Conservation (phyloP, 2,329 filamentous ascomycete species). For the Triangularia setosa region DNA sequence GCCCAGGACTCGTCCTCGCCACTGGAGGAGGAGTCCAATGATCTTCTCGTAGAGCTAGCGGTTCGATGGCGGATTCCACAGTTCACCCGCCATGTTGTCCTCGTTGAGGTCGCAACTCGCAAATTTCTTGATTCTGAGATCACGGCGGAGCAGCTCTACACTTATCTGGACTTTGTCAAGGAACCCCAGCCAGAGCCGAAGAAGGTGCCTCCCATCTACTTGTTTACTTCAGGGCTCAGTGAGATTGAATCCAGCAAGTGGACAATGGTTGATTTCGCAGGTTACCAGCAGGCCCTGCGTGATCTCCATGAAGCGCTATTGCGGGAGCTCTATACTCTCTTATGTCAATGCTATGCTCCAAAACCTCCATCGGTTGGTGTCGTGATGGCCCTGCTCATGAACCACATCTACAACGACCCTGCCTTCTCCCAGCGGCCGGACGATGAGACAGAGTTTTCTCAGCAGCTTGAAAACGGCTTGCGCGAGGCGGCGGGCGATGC, state of each 20-base stretch:
- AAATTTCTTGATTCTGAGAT: conserved; percentile 85
- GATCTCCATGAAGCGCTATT: conserved; percentile 77
- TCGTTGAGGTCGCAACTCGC: conserved; percentile 79
- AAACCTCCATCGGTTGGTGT: conserved; percentile 79
- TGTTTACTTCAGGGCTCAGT: conserved; percentile 47
- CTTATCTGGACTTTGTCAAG: conserved; percentile 79
- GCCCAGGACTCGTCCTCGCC: conserved; percentile 48
- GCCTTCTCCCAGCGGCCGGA: conserved; percentile 68
- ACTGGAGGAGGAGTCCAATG: conserved; percentile 73
- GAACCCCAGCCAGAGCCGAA: conserved; percentile 63
- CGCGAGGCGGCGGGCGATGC: conserved; percentile 70
- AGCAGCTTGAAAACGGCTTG: conserved; percentile 68
- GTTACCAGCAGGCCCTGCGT: conserved; percentile 71
- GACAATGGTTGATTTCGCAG: conserved; percentile 64
- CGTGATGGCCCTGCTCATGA: conserved; percentile 75
- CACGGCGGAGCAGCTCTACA: conserved; percentile 74
- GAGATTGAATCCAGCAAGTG: conserved; percentile 59
- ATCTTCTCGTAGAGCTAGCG: conserved; percentile 80
- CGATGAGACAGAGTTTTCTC: conserved; percentile 67
- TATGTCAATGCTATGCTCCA: conserved; percentile 84
- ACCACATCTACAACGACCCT: conserved; percentile 75
- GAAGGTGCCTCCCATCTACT: conserved; percentile 54
- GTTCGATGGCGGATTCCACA: conserved; percentile 86
- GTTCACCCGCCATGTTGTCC: conserved; percentile 72
- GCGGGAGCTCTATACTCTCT: conserved; percentile 80